Base-by-base conservation (phyloP, 2,329 filamentous ascomycete species). In the Purpureocillium takamizusanense region DNA sequence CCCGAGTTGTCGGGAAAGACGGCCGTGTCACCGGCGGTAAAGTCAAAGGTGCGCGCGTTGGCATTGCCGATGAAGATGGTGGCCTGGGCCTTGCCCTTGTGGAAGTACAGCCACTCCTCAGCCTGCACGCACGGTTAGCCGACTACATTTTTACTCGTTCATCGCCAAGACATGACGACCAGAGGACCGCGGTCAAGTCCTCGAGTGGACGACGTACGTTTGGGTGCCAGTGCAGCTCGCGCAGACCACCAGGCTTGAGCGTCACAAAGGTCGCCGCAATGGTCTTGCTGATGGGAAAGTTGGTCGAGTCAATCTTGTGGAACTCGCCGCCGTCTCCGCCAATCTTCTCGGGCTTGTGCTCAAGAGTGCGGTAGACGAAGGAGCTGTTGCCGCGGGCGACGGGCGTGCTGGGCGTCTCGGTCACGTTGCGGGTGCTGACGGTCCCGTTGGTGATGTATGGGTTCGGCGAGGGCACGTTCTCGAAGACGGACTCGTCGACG, bases 71-170 rank as follows among this genome's bases (percentile, higher is more conserved):
- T 74, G 53, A 82, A 84, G 3, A 81, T 74, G 0, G 78, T 83
- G 0, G 78, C 79, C 18, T 73, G 70, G 1, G 63, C 80, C 2
- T 65, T 57, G 17, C 79, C 81, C 42, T 72, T 63, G 52, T 81
- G 76, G 61, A 85, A 84, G 58, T 83, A 84, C 3, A 84, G 57
- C 80, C 81, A 84, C 54, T 84, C 80, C 48, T 83, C 76, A 5
- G 76, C 75, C 73, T 79, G 21, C 10, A 10, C 10, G 21, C 5
- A 6, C 10, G 6, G 21, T 25, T 10, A 25, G 21, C 21, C 21
- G n/a, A n/a, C n/a, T n/a, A n/a, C n/a, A n/a, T n/a, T n/a, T n/a
- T n/a, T n/a, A n/a, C n/a, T n/a, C n/a, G n/a, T n/a, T n/a, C n/a
- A n/a, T n/a, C n/a, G n/a, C n/a, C n/a, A n/a, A n/a, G n/a, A n/a